Conservation (phyloP, 345 rosid genomes). For the Euclidium syriacum region DNA sequence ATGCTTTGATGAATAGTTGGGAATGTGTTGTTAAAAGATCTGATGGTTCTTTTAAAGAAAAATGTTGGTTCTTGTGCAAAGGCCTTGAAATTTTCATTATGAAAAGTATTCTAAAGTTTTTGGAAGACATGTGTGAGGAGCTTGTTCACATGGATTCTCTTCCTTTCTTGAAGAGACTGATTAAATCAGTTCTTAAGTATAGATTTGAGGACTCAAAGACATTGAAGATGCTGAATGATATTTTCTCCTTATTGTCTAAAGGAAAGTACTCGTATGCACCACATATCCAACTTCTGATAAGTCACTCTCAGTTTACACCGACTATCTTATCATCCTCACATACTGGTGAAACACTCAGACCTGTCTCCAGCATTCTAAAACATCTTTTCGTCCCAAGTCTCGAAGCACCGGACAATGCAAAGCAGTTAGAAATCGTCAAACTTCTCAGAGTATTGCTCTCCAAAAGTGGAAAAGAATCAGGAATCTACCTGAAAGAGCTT, state of each 20-base stretch:
- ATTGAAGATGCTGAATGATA: conserved; percentile 38
- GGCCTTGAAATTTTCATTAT: conserved; percentile 52
- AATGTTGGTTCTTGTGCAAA: conserved; percentile 37
- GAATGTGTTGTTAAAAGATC: conserved; percentile 45
- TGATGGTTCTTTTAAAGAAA: conserved; percentile 9
- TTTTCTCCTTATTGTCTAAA: conserved; percentile 38
- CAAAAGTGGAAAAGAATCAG: conserved; percentile 36
- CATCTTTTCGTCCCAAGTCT: conserved; percentile 30
- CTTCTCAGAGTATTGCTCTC: conserved; percentile 50
- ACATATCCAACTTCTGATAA: conserved; percentile 55
- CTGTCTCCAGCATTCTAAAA: conserved; percentile 62
- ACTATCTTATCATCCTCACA: conserved; percentile 34
- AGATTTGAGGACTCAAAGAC: conserved; percentile 65
- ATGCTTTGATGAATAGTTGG: conserved; percentile 50
- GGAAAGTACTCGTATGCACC: conserved; percentile 39
- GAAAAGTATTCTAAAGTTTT: conserved; percentile 43
- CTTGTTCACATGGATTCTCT: conserved; percentile 43
- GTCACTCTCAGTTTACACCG: conserved; percentile 67
- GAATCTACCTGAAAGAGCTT: conserved; percentile 50
- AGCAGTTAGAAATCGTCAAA: conserved; percentile 54
- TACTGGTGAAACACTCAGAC: conserved; percentile 47
- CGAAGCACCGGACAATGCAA: conserved; percentile 23
- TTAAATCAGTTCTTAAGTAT: conserved; percentile 49
- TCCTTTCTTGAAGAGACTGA: conserved; percentile 54
- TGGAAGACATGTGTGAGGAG: conserved; percentile 33